A percentile compares a stretch with the other conserved stretches of the same genome.
Conservation (phyloP, 106 monocot species). For the Dioscorea zingiberensis region DNA sequence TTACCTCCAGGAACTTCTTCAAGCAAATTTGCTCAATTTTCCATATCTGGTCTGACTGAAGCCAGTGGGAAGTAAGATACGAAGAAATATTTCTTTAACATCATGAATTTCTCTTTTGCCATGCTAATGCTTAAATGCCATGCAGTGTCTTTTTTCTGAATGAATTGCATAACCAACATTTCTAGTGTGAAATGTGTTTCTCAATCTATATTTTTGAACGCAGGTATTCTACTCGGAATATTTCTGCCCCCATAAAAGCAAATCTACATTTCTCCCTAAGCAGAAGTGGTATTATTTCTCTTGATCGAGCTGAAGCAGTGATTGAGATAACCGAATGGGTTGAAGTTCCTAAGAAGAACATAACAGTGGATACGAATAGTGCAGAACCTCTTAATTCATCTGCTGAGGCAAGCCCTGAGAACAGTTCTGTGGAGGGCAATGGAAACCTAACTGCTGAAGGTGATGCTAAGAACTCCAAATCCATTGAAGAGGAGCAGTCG, state of each 20-base stretch:
- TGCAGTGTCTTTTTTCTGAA: too few relatives aligned
- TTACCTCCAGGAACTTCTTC: constrained; percentile 73
- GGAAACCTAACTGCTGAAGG: constrained; percentile 32
- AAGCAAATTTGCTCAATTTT: constrained; percentile 63
- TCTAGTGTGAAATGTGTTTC: too few relatives aligned
- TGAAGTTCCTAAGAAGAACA: constrained; percentile 86
- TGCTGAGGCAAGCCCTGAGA: constrained; percentile 21
- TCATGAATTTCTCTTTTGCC: too few relatives aligned
- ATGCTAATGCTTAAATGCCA: too few relatives aligned
- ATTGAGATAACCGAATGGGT: constrained; percentile 95
- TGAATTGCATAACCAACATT: too few relatives aligned
- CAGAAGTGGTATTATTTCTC: constrained; percentile 80
- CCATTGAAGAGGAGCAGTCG: constrained; percentile 27
- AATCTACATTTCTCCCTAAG: constrained; percentile 94
- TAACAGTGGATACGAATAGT: constrained; percentile 44
- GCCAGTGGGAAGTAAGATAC: constrained; percentile 72
- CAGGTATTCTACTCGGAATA: constrained; percentile 77
- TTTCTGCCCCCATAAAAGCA: constrained; percentile 94
- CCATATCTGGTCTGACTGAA: constrained; percentile 75
- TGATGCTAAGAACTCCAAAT: constrained; percentile 24
- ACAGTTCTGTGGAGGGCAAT: constrained; percentile 24
- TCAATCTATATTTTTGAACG: constrained; percentile 6
- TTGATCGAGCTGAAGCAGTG: constrained; percentile 96
- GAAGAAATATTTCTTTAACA: too few relatives aligned
- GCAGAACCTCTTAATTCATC: constrained; percentile 23